Evolutionary conservation across 441 rosid species (phyloP), one percentile per base, ranked within the genome.

Genomic region (Brassica hybrid): DNA sequence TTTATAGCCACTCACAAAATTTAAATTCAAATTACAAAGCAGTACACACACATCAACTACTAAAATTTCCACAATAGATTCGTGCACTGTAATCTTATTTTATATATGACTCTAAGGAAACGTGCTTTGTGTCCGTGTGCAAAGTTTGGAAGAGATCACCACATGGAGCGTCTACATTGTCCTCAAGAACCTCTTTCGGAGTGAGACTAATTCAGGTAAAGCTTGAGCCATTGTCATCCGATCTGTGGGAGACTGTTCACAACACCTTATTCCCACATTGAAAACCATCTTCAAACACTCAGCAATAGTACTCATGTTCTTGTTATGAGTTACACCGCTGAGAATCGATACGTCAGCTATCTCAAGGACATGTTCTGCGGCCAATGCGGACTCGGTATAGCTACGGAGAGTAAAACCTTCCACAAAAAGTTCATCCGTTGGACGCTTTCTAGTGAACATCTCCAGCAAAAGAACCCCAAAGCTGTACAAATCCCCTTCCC

Each of bases 381-480:
- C 16, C 65, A 74, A 25, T 38, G 17, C 65, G 6, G 41, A 74
- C 57, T 36, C 18, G 27, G 8, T 12, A 23, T 64, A 74, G 72
- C 72, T 65, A 57, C 45, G 65, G 36, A 65, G 72, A 36, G 38
- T 65, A 7, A 66, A 6, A 34, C 12, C 72, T 56, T 41, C 72
- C 13, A n/a, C 18, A 58, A 75, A 67, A 6, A 67, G 6, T 14
- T 75, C 17, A 58, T 75, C 59, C 3, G 72, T 75, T 12, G 73
- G 78, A 18, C 67, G 41, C 19, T 75, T 75, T 58, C 72, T 57
- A 7, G 19, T 66, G 45, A 75, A 67, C 73, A 75, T 67, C 27
- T 75, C 78, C 48, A 75, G 5, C n/a, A 74, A 12, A 56, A 75
- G 73, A 23, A 75, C 38, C 18, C 78, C 73, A 30, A 75, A 75